Conservation (phyloP, 2,329 filamentous ascomycete species). For the Rhynchosporium secalis region DNA sequence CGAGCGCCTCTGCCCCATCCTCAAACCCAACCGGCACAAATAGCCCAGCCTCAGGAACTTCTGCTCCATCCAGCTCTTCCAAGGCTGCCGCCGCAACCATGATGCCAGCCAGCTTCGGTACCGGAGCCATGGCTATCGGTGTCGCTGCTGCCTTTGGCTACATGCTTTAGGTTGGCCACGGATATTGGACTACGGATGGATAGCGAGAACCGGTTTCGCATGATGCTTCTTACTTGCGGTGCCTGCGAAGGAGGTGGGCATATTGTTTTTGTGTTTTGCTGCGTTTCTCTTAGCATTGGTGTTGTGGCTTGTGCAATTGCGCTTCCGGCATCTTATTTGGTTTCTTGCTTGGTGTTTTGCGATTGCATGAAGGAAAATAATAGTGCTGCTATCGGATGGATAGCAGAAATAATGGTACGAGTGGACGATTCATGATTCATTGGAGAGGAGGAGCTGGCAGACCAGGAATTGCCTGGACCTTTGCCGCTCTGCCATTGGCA, state of each 20-base stretch:
- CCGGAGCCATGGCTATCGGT: conserved; percentile 49
- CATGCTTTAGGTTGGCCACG: conserved; percentile 48
- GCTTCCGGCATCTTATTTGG: conserved; percentile 24
- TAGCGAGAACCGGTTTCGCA: conserved; percentile 15
- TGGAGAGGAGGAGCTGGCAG: conserved; percentile 14
- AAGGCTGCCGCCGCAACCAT: conserved; percentile 46
- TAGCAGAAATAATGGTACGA: conserved; percentile 18
- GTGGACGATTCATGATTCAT: conserved; percentile 29
- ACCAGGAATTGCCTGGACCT: conserved; percentile 1
- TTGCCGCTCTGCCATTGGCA: conserved; percentile 16
- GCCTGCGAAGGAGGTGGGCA: conserved; percentile 29
- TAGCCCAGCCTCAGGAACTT: conserved; percentile 33
- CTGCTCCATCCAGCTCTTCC: conserved; percentile 36
- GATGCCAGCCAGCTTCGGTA: conserved; percentile 43
- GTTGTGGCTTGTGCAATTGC: conserved; percentile 36
- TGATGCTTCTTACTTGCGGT: conserved; percentile 12
- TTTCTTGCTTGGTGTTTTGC: conserved; percentile 33
- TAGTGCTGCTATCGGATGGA: conserved; percentile 6
- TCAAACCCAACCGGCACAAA: conserved; percentile 29
- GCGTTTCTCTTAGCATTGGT: conserved; percentile 39
- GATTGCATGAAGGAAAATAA: conserved; percentile 15
- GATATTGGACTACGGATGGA: conserved; percentile 7
- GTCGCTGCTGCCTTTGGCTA: conserved; percentile 56
- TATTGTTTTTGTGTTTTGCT: conserved; percentile 35
- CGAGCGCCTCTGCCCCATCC: conserved; percentile 44